Conservation (phyloP, 75 land plant genomes). For the Sequoiadendron giganteum region DNA sequence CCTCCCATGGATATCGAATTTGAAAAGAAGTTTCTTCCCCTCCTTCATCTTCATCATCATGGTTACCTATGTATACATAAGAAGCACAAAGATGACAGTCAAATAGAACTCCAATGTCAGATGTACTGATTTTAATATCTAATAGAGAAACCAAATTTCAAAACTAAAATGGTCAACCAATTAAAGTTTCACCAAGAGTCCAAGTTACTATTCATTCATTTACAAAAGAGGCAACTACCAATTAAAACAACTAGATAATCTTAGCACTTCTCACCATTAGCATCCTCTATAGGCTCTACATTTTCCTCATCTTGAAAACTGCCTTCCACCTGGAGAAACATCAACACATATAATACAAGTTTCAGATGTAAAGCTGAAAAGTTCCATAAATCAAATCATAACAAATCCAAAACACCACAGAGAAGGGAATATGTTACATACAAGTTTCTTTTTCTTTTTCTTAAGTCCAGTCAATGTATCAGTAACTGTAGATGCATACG, state of each 20-base stretch:
- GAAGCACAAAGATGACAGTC: neutral
- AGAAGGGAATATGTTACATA: constrained; percentile 19
- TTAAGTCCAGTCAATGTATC: constrained; percentile 65
- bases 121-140: neutral
- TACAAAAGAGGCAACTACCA: neutral
- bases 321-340: constrained; percentile 49
- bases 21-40: constrained; percentile 61
- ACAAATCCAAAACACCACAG: neutral
- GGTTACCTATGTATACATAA: constrained; percentile 16
- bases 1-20: constrained; percentile 82
- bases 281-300: constrained; percentile 38
- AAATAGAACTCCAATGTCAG: neutral
- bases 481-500: constrained; percentile 35
- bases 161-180: neutral
- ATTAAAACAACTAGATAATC: neutral
- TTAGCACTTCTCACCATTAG: constrained; percentile 29
- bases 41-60: constrained; percentile 62
- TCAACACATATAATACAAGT: neutral
- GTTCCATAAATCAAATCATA: constrained; percentile 2
- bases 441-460: constrained; percentile 93
- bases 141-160: neutral
- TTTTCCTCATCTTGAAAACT: constrained; percentile 55
- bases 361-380: constrained; percentile 1
- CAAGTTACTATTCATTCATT: neutral
- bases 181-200: neutral